Conservation (phyloP, 2,329 filamentous ascomycete genomes). For the Colletotrichum acutatum region DNA sequence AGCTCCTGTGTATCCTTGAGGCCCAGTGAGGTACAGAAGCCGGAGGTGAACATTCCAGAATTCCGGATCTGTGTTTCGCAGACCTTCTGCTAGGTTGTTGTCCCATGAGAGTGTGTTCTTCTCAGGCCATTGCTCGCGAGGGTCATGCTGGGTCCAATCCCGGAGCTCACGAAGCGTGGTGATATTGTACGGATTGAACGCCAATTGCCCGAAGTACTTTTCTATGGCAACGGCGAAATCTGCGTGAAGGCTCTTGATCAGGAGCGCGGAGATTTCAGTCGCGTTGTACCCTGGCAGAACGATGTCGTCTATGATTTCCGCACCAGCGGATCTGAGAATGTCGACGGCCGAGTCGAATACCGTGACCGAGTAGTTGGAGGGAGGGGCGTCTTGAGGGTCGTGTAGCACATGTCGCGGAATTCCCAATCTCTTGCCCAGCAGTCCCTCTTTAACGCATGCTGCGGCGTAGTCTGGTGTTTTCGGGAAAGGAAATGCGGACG, state of each 20-base stretch:
- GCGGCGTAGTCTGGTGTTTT: conserved; percentile 68
- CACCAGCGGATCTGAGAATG: conserved; percentile 65
- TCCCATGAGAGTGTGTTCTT: conserved; percentile 70
- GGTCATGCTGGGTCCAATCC: conserved; percentile 64
- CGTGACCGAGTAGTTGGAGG: conserved; percentile 42
- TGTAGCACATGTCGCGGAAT: conserved; percentile 67
- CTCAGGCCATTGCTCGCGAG: conserved; percentile 66
- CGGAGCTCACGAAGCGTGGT: conserved; percentile 60
- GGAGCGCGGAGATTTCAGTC: conserved; percentile 46
- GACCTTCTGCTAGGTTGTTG: conserved; percentile 59
- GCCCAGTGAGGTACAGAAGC: conserved; percentile 62
- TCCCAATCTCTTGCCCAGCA: conserved; percentile 70
- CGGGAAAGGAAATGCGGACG: conserved; percentile 63
- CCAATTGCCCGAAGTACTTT: conserved; percentile 65
- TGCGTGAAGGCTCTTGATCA: conserved; percentile 61
- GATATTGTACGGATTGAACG: conserved; percentile 68
- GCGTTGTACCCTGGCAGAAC: conserved; percentile 57
- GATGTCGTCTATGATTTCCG: conserved; percentile 66
- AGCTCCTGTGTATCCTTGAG: conserved; percentile 69
- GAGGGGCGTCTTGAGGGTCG: background rate
- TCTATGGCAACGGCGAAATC: conserved; percentile 68
- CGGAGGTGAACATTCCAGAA: conserved; percentile 70
- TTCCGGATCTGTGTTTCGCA: conserved; percentile 63
- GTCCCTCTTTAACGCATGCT: conserved; percentile 63
- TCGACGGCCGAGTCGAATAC: conserved; percentile 67